Evolutionary conservation across 2,329 filamentous ascomycete species (phyloP).

Genomic region (Ascochyta rabiei): DNA sequence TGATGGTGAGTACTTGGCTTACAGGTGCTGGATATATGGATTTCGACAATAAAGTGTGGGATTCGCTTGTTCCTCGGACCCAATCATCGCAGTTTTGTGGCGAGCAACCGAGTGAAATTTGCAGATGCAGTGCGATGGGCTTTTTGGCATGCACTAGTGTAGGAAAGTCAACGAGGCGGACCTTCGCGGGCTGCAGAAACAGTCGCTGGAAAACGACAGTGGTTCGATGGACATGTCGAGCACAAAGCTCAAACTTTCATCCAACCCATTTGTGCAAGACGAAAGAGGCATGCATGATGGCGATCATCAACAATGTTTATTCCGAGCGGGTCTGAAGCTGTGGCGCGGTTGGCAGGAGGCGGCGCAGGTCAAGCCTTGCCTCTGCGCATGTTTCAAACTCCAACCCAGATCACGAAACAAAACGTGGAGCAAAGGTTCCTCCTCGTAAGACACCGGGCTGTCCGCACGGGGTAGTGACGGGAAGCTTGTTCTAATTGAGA

Average conservation of each 20-base stretch:
- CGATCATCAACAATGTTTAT: not conserved
- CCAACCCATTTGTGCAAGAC: not conserved
- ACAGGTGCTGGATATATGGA: not conserved
- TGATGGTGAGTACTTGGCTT: not conserved
- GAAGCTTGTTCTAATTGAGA: not conserved
- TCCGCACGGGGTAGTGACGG: constrained; percentile 2
- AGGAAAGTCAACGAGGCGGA: not conserved
- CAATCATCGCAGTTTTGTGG: not conserved
- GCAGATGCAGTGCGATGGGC: not conserved
- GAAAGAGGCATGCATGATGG: not conserved
- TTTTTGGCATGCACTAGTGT: not conserved
- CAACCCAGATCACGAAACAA: constrained; percentile 7
- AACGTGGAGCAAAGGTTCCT: constrained; percentile 12
- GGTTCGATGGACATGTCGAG: not conserved
- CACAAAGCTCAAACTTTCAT: not conserved
- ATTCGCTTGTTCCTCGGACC: not conserved
- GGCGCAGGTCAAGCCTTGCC: constrained; percentile 6
- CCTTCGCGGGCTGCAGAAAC: not conserved
- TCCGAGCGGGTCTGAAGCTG: not conserved
- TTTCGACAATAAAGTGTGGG: not conserved
- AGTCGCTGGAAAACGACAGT: not conserved
- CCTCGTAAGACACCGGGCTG: constrained; percentile 2
- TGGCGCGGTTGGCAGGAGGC: constrained; percentile 12
- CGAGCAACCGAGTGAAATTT: no score
- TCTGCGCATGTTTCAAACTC: constrained; percentile 6